Evolutionary conservation across 1,284 basidiomycete genomes (phyloP), one percentile per base, ranked within the genome.

Genomic region (Irpex sp.): DNA sequence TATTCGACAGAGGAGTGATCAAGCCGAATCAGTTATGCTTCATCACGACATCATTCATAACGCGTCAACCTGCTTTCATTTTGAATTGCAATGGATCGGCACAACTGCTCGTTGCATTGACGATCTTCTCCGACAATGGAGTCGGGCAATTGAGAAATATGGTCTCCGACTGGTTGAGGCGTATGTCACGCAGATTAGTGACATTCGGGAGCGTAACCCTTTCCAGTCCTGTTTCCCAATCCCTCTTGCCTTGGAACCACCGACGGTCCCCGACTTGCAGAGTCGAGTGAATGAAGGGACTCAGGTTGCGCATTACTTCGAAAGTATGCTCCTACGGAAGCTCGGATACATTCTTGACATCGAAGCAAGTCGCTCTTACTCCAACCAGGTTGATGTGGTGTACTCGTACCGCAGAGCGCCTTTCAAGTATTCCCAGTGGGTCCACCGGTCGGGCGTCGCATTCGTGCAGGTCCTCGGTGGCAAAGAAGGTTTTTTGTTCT

Each of bases 21-120:
- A 95, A 68, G 91, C 94, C 1, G 95, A 97, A 72, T 86, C 89
- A 4, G 92, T 94, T 26, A 83, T 96, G 47, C 81, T 97, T 36
- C 95, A 97, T 72, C 88, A 95, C 72, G 96, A 97, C 75, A 87
- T 96, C 63, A 92, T 96, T 59, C 95, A 97, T 75, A 97, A 97
- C 72, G 91, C 93, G 0, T 85, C 83, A 15, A 96, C 91, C 49
- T 94, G 93, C 62, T 96, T 96, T 78, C 95, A 60, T 37, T 94
- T 97, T 71, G 96, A 99, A 76, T 82, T 99, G 51, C 95, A 98
- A 69, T 99, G 97, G 97, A 89, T 98, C 26, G 96, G 95, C 7
- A 94, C 96, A 0, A 96, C 95, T 0, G 93, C 95, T n/a, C 87
- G 93, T n/a, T 91, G 92, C 67, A 93, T 99, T 64, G 97, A 99